These are phyloP conservation scores for Mitragyna speciosa DNA, from an alignment of 257 asterid genomes.

Conservation along the genomic window DNA sequence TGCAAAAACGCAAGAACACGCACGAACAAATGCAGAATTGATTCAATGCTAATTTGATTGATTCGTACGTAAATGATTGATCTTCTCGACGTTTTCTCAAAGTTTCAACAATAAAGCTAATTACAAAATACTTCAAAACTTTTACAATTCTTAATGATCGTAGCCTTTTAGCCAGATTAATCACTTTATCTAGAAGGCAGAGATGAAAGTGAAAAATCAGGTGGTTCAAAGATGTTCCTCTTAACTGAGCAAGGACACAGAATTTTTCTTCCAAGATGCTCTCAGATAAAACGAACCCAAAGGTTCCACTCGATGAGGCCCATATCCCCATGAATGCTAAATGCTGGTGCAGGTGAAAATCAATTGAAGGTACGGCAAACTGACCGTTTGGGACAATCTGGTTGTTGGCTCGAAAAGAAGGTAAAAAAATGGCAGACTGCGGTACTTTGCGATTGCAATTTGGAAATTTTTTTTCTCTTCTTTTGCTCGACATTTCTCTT, in stretches of 20 bases:
- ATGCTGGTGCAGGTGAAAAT: not conserved
- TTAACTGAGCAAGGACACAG: not conserved
- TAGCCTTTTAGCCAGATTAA: not conserved
- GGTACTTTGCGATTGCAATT: not conserved
- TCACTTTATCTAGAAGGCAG: not conserved
- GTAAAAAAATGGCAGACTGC: not conserved
- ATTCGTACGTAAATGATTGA: not conserved
- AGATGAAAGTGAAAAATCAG: constrained; percentile 9
- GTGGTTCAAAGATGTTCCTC: constrained; percentile 6
- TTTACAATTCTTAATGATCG: too few species aligned
- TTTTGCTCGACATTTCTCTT: too few species aligned
- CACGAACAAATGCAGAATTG: too few species aligned
- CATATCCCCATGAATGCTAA: not conserved
- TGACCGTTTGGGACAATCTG: not conserved
- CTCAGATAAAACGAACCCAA: not conserved
- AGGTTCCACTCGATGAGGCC: not conserved
- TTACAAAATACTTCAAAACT: too few species aligned
- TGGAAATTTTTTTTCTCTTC: too few species aligned
- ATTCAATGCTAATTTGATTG: too few species aligned
- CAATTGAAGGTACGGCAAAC: not conserved
- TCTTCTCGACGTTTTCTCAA: not conserved
- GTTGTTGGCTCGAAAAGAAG: not conserved
- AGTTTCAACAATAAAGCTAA: too few species aligned
- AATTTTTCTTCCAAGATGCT: not conserved
- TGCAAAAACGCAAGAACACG: too few species aligned